Conservation (phyloP, 2,329 filamentous ascomycete genomes). For the Ceratocystis cubensis region DNA sequence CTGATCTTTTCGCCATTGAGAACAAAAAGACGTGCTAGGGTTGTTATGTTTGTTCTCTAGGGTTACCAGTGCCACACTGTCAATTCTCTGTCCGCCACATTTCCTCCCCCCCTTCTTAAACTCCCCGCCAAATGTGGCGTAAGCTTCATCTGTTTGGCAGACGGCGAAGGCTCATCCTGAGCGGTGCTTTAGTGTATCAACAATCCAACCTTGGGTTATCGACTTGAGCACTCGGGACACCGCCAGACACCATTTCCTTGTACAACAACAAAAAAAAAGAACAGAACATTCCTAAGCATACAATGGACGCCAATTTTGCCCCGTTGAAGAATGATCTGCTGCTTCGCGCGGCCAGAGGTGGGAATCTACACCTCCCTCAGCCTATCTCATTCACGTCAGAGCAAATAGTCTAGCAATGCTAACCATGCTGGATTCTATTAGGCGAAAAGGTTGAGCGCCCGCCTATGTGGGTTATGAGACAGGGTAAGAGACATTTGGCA, state of each 20-base stretch:
- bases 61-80: not conserved
- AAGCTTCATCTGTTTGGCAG: not conserved
- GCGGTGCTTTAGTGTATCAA: not conserved
- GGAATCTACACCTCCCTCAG: slow-evolving; percentile 6
- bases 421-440: slow-evolving; percentile 28
- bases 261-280: slow-evolving; percentile 5
- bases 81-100: not conserved
- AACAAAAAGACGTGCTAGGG: no score
- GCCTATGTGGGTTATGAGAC: slow-evolving; percentile 98
- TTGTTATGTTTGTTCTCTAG: fast-evolving
- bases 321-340: slow-evolving; percentile 88
- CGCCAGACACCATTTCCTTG: not conserved
- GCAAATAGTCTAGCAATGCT: not conserved
- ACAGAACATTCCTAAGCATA: not conserved
- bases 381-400: not conserved
- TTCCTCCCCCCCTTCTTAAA: not conserved
- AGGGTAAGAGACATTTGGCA: slow-evolving; percentile 47
- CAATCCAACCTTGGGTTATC: not conserved
- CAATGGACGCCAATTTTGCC: slow-evolving; percentile 41
- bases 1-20: no score
- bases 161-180: not conserved
- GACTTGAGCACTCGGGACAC: not conserved
- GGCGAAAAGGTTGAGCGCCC: slow-evolving; percentile 84
- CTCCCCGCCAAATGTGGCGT: not conserved
- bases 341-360: slow-evolving; percentile 80